Conservation (phyloP, 495 filamentous ascomycete genomes). For the Annulohypoxylon maeteangense region DNA sequence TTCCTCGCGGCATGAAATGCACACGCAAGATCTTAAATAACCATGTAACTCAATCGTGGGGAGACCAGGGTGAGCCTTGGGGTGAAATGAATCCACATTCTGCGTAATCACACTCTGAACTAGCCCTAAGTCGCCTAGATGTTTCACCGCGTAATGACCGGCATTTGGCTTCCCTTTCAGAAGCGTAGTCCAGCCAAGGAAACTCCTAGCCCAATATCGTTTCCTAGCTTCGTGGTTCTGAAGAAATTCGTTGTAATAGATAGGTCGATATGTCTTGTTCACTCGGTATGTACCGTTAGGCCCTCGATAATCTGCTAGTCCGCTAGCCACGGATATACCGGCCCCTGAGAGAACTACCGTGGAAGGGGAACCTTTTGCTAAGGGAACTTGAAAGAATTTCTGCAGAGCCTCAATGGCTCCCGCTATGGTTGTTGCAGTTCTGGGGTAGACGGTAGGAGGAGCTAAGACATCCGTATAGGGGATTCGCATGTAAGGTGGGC, state of each 20-base stretch:
- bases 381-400: conserved; percentile 73
- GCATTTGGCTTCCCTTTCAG: conserved; percentile 80
- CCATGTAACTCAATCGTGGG: conserved; percentile 89
- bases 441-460: conserved; percentile 77
- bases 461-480: conserved; percentile 89
- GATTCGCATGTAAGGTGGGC: conserved; percentile 81
- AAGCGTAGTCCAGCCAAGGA: conserved; percentile 88
- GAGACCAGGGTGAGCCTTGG: conserved; percentile 75
- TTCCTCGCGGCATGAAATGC: conserved; percentile 77
- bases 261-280: conserved; percentile 88
- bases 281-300: conserved; percentile 89
- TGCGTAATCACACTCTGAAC: conserved; percentile 87
- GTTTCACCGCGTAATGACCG: conserved; percentile 78
- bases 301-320: conserved; percentile 92
- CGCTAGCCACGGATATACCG: conserved; percentile 92
- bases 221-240: conserved; percentile 86
- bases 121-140: conserved; percentile 75
- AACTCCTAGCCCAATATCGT: conserved; percentile 95
- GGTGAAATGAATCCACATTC: conserved; percentile 96
- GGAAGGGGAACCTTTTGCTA: conserved; percentile 57
- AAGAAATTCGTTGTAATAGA: conserved; percentile 91
- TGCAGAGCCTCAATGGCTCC: conserved; percentile 82
- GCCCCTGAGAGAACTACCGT: conserved; percentile 88
- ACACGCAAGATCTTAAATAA: conserved; percentile 81
- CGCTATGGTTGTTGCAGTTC: conserved; percentile 70